phyloP scores from a whole-genome alignment of 495 filamentous ascomycete species.

The Podospora fimiseda region DNA sequence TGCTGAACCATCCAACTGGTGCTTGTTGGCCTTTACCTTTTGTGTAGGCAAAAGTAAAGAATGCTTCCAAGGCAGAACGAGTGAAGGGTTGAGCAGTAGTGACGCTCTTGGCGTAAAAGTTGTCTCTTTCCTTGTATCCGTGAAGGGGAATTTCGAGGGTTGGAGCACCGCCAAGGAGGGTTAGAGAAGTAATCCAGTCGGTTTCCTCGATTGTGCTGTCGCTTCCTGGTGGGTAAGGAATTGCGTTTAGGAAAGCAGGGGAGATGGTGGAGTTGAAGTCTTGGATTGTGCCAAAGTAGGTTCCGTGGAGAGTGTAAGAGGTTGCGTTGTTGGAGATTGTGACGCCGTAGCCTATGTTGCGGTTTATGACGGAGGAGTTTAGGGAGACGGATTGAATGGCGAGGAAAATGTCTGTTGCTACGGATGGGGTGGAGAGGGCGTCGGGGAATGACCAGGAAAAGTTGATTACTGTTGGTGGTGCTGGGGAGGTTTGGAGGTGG shows the following conservation, averaged over 20 bases:
- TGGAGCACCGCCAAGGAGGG: background rate
- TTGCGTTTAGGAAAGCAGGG: slow-evolving; percentile 1
- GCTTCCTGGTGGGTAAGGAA: background rate
- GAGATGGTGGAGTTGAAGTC: slow-evolving; percentile 9
- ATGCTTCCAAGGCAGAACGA: background rate
- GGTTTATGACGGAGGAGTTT: slow-evolving; percentile 10
- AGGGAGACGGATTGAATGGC: slow-evolving; percentile 7
- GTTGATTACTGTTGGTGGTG: slow-evolving; percentile 42
- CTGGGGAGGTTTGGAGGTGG: slow-evolving; percentile 43
- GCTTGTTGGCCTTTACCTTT: background rate
- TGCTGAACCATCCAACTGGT: slow-evolving; percentile 11
- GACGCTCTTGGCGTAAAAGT: slow-evolving; percentile 20
- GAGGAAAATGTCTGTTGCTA: background rate
- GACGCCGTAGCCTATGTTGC: slow-evolving; percentile 10
- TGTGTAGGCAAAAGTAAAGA: slow-evolving; percentile 8
- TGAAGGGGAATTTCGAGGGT: slow-evolving; percentile 6
- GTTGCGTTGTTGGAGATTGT: slow-evolving; percentile 5
- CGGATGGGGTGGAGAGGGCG: background rate
- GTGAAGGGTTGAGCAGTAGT: slow-evolving; percentile 6
- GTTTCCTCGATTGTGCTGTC: slow-evolving; percentile 1
- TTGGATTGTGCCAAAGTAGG: slow-evolving; percentile 5
- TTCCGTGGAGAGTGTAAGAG: slow-evolving; percentile 10
- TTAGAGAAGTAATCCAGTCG: slow-evolving; percentile 13
- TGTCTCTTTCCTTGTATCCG: slow-evolving; percentile 7
- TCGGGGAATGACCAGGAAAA: slow-evolving; percentile 16